Evolutionary conservation across 129 eudicot species (phyloP).

Genomic region (Helianthus annuus): DNA sequence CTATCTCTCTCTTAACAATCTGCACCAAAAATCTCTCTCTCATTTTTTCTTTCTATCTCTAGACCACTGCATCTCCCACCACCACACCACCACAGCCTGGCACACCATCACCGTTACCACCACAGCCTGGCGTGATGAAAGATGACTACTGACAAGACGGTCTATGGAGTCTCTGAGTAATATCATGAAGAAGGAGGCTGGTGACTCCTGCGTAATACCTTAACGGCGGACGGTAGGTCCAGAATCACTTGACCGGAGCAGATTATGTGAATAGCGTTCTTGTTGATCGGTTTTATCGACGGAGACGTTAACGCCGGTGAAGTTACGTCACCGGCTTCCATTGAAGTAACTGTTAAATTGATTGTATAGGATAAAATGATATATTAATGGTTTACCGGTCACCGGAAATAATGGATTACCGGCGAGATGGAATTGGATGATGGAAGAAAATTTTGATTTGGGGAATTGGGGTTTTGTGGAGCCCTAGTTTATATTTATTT

Average conservation of each 20-base stretch:
- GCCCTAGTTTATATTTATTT: slow-evolving; percentile 26
- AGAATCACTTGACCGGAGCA: slow-evolving; percentile 86
- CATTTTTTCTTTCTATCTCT: too few relatives aligned
- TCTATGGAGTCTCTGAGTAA: slow-evolving; percentile 6
- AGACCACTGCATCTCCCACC: too few relatives aligned
- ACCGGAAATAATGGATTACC: background rate
- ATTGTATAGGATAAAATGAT: background rate
- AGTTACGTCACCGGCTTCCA: slow-evolving; percentile 39
- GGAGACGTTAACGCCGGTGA: slow-evolving; percentile 30
- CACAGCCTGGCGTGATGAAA: too few relatives aligned
- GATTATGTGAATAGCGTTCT: slow-evolving; percentile 70
- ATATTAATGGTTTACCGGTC: background rate
- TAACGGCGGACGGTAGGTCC: slow-evolving; percentile 94
- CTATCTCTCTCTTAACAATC: too few relatives aligned
- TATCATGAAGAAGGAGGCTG: slow-evolving; percentile 31
- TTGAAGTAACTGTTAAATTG: slow-evolving; percentile 12
- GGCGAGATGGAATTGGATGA: background rate
- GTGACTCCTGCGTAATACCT: slow-evolving; percentile 93
- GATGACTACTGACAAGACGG: slow-evolving; percentile 10
- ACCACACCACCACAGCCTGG: too few relatives aligned
- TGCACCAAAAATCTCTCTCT: too few relatives aligned
- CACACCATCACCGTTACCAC: too few relatives aligned
- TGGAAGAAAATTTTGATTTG: slow-evolving; percentile 14
- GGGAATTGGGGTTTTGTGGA: background rate
- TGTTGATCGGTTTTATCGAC: slow-evolving; percentile 68